Evolutionary conservation across 768 basidiomycete genomes (phyloP).

Genomic region (Amanita rimosa): DNA sequence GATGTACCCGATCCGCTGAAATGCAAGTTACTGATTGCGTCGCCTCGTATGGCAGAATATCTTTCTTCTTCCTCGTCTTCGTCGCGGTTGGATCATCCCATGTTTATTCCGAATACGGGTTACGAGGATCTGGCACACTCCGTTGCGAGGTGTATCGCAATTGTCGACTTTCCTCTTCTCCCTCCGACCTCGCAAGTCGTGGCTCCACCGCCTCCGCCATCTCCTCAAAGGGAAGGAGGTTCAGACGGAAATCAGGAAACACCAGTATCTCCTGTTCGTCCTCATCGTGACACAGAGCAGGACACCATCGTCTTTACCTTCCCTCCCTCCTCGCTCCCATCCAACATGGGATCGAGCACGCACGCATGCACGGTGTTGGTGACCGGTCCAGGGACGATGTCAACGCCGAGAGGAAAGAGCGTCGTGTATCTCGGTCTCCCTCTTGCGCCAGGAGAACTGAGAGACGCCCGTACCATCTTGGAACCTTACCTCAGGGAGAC

Average conservation of each 20-base stretch:
- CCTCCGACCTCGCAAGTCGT: not conserved
- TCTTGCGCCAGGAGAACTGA: conserved; percentile 14
- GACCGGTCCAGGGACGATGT: conserved; percentile 64
- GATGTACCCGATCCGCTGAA: conserved; percentile 50
- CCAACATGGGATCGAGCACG: conserved; percentile 29
- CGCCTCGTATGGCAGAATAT: conserved; percentile 22
- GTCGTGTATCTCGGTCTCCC: conserved; percentile 51
- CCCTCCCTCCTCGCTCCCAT: conserved; percentile 48
- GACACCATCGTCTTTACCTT: conserved; percentile 70
- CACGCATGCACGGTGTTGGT: conserved; percentile 52
- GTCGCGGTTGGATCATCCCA: conserved; percentile 8
- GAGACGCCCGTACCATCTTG: conserved; percentile 30
- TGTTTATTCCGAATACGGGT: conserved; percentile 8
- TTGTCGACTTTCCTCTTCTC: conserved; percentile 30
- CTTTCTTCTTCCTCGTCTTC: conserved; percentile 10
- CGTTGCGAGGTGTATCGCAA: conserved; percentile 38
- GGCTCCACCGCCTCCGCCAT: too few species aligned
- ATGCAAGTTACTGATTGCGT: conserved; percentile 45
- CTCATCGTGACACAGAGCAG: conserved; percentile 16
- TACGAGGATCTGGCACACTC: conserved; percentile 2
- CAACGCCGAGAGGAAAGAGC: conserved; percentile 66
- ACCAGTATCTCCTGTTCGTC: not conserved
- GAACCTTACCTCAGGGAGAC: conserved; percentile 47
- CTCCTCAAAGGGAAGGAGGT: too few species aligned
- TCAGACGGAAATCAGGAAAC: conserved; percentile 1